These are phyloP conservation scores for Diospyros kaki DNA, from an alignment of 148 eudicot species.

Conservation along the genomic window DNA sequence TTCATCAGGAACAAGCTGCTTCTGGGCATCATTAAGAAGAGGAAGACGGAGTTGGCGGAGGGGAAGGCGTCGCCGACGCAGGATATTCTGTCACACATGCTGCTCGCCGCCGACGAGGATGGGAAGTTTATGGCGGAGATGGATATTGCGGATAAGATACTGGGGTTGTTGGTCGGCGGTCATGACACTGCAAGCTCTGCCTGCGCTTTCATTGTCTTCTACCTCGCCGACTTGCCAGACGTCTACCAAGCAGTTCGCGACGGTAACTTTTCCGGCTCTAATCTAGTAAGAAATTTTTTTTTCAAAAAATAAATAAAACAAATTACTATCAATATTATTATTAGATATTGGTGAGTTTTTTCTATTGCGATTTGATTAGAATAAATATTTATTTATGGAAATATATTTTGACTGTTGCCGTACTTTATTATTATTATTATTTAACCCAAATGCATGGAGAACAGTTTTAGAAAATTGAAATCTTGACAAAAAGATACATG, in stretches of 20 bases:
- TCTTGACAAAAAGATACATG: no score
- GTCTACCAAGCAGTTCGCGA: not conserved
- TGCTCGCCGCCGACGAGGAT: not conserved
- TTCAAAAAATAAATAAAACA: no score
- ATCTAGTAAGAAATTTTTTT: no score
- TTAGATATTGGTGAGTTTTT: no score
- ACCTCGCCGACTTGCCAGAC: conserved; percentile 6
- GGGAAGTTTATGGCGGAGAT: conserved; percentile 5
- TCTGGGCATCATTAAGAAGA: not conserved
- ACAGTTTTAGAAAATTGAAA: no score
- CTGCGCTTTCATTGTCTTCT: conserved; percentile 1
- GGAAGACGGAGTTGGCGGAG: conserved; percentile 1
- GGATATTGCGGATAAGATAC: conserved; percentile 5
- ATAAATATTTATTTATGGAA: no score
- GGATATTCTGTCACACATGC: conserved; percentile 8
- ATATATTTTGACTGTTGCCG: no score
- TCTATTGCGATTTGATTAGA: no score
- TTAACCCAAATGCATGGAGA: no score
- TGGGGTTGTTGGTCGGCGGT: conserved; percentile 5
- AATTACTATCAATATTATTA: no score
- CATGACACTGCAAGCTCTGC: conserved; percentile 9
- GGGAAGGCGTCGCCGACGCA: conserved; percentile 7
- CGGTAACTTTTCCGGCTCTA: not conserved
- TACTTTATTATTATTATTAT: no score
- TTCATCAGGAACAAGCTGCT: conserved; percentile 3